Conservation (phyloP, 2,329 filamentous ascomycete species). For the Lithohypha guttulata region DNA sequence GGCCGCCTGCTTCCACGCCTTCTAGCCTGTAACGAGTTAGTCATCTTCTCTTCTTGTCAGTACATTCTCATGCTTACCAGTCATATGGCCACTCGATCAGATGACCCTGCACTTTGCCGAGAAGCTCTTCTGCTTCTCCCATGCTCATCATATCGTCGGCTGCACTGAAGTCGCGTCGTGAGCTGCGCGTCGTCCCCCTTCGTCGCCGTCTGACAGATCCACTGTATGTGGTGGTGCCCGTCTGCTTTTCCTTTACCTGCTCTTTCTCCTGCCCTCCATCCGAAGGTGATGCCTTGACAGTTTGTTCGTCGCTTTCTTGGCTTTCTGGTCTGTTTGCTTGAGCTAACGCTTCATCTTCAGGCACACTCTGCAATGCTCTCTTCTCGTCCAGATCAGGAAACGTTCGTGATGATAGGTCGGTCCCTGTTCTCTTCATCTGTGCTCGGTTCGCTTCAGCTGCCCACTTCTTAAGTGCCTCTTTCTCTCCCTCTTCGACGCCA, state of each 20-base stretch:
- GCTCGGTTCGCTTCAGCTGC: constrained; percentile 26
- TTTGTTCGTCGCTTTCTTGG: constrained; percentile 34
- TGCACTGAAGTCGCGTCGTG: constrained; percentile 38
- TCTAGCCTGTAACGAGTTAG: constrained; percentile 48
- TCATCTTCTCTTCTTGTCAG: neutral
- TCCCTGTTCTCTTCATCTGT: constrained; percentile 27
- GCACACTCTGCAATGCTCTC: constrained; percentile 14
- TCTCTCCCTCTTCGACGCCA: constrained; percentile 13
- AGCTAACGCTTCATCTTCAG: constrained; percentile 23
- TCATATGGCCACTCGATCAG: constrained; percentile 91
- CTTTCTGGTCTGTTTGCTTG: constrained; percentile 11
- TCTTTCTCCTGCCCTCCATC: neutral
- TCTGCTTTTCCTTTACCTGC: constrained; percentile 1
- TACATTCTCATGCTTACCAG: constrained; percentile 39
- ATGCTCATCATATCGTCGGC: constrained; percentile 66
- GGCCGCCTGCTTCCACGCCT: constrained; percentile 81
- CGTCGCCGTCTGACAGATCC: constrained; percentile 30
- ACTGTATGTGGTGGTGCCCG: constrained; percentile 27
- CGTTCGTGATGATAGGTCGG: constrained; percentile 21
- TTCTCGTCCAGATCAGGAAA: constrained; percentile 16
- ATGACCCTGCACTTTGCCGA: constrained; percentile 74
- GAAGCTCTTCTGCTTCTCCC: constrained; percentile 67
- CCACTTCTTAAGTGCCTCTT: constrained; percentile 28
- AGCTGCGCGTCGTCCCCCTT: constrained; percentile 36
- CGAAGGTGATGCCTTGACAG: constrained; percentile 20